A percentile compares a stretch with the other conserved stretches of the same genome.
These are phyloP conservation scores for Azolla pinnata DNA, from an alignment of 75 land plant genomes.

Conservation along the genomic window DNA sequence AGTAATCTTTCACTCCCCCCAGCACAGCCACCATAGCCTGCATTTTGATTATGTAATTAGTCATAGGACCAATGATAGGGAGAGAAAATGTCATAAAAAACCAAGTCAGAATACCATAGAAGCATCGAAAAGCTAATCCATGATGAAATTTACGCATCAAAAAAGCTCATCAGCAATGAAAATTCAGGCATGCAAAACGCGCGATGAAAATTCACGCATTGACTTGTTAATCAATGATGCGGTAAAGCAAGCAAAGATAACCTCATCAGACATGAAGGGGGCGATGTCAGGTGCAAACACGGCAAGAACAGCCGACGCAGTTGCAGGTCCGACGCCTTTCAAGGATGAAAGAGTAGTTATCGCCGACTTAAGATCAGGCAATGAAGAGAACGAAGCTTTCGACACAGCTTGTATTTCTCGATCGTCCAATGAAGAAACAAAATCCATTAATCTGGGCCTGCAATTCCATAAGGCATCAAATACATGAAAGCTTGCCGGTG, in stretches of 20 bases:
- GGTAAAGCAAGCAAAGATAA: too few species aligned
- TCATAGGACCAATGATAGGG: too few species aligned
- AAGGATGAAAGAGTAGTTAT: conserved; percentile 42
- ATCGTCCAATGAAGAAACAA: conserved; percentile 51
- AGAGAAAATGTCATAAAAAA: background rate
- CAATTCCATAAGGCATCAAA: background rate
- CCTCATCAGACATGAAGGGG: conserved; percentile 96
- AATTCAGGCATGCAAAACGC: too few species aligned
- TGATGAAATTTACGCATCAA: too few species aligned
- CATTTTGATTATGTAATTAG: too few species aligned
- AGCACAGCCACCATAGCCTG: conserved; percentile 77
- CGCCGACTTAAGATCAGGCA: conserved; percentile 67
- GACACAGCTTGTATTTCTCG: conserved; percentile 52
- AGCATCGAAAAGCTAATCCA: background rate
- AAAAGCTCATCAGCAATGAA: too few species aligned
- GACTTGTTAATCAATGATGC: too few species aligned
- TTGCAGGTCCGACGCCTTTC: conserved; percentile 88
- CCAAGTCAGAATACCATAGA: background rate
- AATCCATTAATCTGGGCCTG: conserved; percentile 69
- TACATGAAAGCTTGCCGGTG: background rate
- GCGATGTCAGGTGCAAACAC: conserved; percentile 61
- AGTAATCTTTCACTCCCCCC: conserved; percentile 62
- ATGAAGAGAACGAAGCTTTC: conserved; percentile 46
- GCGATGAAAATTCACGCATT: too few species aligned
- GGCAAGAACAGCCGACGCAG: conserved; percentile 82